Evolutionary conservation across 208 protist species (phyloP).

Genomic region (Strigomonas culicis): DNA sequence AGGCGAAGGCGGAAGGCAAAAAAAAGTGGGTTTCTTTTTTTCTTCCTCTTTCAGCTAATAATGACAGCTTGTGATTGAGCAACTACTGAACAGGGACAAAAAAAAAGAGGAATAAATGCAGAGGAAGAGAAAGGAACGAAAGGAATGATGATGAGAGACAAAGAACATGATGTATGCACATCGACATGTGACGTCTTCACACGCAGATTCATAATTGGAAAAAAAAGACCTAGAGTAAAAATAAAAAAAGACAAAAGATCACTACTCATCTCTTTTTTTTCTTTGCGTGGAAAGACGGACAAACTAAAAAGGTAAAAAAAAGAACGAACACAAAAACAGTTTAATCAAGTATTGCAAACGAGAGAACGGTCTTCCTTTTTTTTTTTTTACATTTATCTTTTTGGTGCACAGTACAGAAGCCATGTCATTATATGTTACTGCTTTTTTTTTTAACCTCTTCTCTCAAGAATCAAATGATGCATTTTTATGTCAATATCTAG

Average conservation of each 20-base stretch:
- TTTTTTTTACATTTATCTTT: too few species aligned
- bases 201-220: neutral
- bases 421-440: too few species aligned
- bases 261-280: neutral
- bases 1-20: neutral
- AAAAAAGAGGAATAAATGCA: conserved; percentile 10
- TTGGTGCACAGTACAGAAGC: too few species aligned
- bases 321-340: conserved; percentile 12
- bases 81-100: conserved; percentile 18
- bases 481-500: too few species aligned
- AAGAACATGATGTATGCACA: neutral
- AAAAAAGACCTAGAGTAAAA: conserved; percentile 1
- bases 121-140: conserved; percentile 6
- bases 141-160: conserved; percentile 1
- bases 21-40: neutral
- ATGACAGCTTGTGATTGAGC: neutral
- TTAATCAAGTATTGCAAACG: neutral
- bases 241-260: neutral
- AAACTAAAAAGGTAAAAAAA: conserved; percentile 24
- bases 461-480: too few species aligned
- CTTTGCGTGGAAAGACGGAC: too few species aligned
- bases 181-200: neutral
- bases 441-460: too few species aligned
- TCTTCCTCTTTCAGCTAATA: neutral
- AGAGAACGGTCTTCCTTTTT: too few species aligned